Percentiles rank a stretch among this genome's conserved stretches.
Conservation (phyloP, 2,329 filamentous ascomycete species). For the Neopestalotiopsis sp. region DNA sequence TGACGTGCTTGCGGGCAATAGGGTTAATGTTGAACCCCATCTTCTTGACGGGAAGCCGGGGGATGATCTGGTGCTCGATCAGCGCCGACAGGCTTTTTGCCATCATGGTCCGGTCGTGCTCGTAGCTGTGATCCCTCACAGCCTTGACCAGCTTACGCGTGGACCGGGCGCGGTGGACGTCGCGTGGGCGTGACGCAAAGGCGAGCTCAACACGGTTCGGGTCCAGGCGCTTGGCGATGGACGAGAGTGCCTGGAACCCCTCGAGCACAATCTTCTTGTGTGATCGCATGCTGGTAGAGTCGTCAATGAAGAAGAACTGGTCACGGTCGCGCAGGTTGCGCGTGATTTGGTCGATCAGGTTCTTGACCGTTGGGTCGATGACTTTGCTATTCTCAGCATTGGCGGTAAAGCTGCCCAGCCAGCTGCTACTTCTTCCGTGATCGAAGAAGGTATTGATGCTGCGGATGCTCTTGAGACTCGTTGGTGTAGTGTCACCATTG, state of each 20-base stretch:
- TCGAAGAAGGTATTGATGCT: slow-evolving; percentile 6
- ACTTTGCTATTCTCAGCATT: background rate
- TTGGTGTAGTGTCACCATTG: background rate
- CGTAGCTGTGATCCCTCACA: slow-evolving; percentile 15
- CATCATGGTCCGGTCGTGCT: slow-evolving; percentile 19
- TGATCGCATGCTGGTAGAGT: slow-evolving; percentile 24
- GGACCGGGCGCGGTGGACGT: slow-evolving; percentile 4
- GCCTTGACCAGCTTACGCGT: slow-evolving; percentile 16
- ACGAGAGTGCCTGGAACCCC: slow-evolving; percentile 18
- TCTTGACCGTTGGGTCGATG: slow-evolving; percentile 10
- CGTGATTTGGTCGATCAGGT: slow-evolving; percentile 17
- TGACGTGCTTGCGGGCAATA: slow-evolving; percentile 5
- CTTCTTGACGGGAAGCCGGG: slow-evolving; percentile 16
- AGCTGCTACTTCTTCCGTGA: background rate
- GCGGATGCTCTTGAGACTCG: background rate
- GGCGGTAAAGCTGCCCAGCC: background rate
- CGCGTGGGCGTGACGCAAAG: slow-evolving; percentile 19
- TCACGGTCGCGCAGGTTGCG: slow-evolving; percentile 23
- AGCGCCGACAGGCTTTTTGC: slow-evolving; percentile 19
- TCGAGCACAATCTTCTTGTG: slow-evolving; percentile 19
- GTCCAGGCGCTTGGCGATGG: slow-evolving; percentile 21
- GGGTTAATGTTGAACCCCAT: slow-evolving; percentile 22
- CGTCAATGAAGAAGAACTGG: slow-evolving; percentile 29
- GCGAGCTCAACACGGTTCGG: slow-evolving; percentile 21
- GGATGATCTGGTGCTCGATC: slow-evolving; percentile 21